Base-by-base conservation (phyloP, 2,329 filamentous ascomycete genomes). In the Ciborinia camelliae region DNA sequence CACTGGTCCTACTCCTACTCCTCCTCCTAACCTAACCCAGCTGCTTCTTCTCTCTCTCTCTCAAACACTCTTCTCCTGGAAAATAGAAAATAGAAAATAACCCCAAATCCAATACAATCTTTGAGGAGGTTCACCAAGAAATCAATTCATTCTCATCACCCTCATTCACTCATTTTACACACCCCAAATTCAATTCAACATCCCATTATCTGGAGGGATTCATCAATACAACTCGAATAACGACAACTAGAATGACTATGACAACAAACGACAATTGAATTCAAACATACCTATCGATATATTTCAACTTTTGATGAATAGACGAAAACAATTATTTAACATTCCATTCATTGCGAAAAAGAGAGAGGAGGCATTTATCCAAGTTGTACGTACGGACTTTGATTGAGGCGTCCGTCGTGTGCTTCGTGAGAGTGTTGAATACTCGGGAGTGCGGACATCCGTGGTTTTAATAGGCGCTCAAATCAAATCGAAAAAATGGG, bases 401-500 rank as follows among this genome's bases (percentile, higher is more conserved):
- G 32, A 63, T 47, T 58, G 45, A 54, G 35, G 59, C 48, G 41
- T 32, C 26, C 30, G 41, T n/a, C 35, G 45, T 50, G 57, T 62
- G 43, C 26, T 45, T 61, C 10, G 45, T 45, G 41, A 48, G 52
- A 51, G 62, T 50, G 58, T 55, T 37, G 41, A 64, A 41, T 55
- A 52, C 62, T 64, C 55, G 62, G 55, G 55, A 64, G 62, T 60
- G 55, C 55, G 45, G 55, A 64, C 54, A 53, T 58, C 55, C 55
- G 41, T 35, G 30, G 28, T 59, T 41, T 47, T 35, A 43, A 55
- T 28, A 57, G 41, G 35, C 39, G 39, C 52, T 63, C 64, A 63
- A n/a, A n/a, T 35, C 41, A 32, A 4, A 52, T 62, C 57, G 37
- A 45, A 28, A 58, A 51, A 50, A 71, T 71, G 69, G 65, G 62